Evolutionary conservation across 768 basidiomycete species (phyloP).

Genomic region (Rossbeevera mucosa): DNA sequence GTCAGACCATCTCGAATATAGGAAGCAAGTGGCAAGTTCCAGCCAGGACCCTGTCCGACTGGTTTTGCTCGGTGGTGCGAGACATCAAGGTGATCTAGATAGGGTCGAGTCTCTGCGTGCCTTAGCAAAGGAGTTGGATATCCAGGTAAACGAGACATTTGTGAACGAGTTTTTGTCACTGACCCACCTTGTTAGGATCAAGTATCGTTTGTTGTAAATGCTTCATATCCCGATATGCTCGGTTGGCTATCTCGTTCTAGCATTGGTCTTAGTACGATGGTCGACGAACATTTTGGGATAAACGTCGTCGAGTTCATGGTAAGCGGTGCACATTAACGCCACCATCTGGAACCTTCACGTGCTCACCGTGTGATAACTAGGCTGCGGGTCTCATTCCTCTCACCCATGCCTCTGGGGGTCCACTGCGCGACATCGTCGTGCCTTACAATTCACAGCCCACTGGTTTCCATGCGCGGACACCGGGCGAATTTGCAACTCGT

Average conservation of each 20-base stretch:
- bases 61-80: slow-evolving; percentile 77
- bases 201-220: slow-evolving; percentile 80
- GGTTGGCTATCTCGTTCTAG: slow-evolving; percentile 68
- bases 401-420: slow-evolving; percentile 90
- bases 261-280: slow-evolving; percentile 92
- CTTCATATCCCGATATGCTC: slow-evolving; percentile 67
- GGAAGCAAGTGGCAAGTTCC: slow-evolving; percentile 9
- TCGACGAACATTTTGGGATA: slow-evolving; percentile 98
- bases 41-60: slow-evolving; percentile 44
- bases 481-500: slow-evolving; percentile 60
- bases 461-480: slow-evolving; percentile 76
- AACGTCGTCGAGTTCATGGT: slow-evolving; percentile 98
- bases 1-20: slow-evolving; percentile 54
- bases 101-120: slow-evolving; percentile 59
- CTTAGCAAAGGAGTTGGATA: slow-evolving; percentile 56
- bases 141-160: slow-evolving; percentile 48
- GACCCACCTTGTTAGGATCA: slow-evolving; percentile 43
- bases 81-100: slow-evolving; percentile 70
- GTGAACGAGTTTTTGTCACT: neutral
- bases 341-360: slow-evolving; percentile 2
- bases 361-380: slow-evolving; percentile 38
- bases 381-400: slow-evolving; percentile 92
- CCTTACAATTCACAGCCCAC: slow-evolving; percentile 69
- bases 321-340: slow-evolving; percentile 20
- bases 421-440: slow-evolving; percentile 85